These are phyloP conservation scores for Chiua virens DNA, from an alignment of 768 basidiomycete genomes.

Conservation along the genomic window DNA sequence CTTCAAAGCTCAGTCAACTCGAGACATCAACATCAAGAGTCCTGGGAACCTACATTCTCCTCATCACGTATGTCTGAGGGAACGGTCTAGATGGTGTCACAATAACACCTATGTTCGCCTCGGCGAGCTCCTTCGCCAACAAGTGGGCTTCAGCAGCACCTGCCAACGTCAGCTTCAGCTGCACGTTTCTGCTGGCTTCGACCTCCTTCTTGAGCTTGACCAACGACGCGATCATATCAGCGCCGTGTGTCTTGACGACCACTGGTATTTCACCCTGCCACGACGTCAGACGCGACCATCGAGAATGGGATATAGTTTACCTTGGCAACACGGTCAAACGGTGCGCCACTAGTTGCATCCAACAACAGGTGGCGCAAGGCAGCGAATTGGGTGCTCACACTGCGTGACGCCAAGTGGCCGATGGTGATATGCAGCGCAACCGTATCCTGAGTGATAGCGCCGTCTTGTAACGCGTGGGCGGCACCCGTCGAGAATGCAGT, in stretches of 20 bases:
- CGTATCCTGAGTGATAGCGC: slow-evolving; percentile 41
- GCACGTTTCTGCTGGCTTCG: slow-evolving; percentile 32
- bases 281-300: neutral
- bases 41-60: slow-evolving; percentile 52
- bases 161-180: slow-evolving; percentile 61
- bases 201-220: slow-evolving; percentile 57
- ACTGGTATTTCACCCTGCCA: slow-evolving; percentile 57
- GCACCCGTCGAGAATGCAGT: slow-evolving; percentile 57
- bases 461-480: slow-evolving; percentile 6
- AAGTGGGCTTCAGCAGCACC: slow-evolving; percentile 65
- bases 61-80: slow-evolving; percentile 63
- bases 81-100: slow-evolving; percentile 61
- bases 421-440: slow-evolving; percentile 59
- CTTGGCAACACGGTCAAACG: slow-evolving; percentile 16
- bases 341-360: slow-evolving; percentile 46
- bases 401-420: slow-evolving; percentile 43
- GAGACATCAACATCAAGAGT: neutral
- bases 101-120: slow-evolving; percentile 69
- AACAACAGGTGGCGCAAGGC: slow-evolving; percentile 60
- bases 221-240: slow-evolving; percentile 72
- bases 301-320: slow-evolving; percentile 1
- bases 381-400: slow-evolving; percentile 68
- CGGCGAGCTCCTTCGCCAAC: slow-evolving; percentile 66
- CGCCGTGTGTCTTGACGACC: slow-evolving; percentile 64
- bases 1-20: neutral